Evolutionary conservation across 495 filamentous ascomycete genomes (phyloP).

Genomic region (Aspergillus diversus): DNA sequence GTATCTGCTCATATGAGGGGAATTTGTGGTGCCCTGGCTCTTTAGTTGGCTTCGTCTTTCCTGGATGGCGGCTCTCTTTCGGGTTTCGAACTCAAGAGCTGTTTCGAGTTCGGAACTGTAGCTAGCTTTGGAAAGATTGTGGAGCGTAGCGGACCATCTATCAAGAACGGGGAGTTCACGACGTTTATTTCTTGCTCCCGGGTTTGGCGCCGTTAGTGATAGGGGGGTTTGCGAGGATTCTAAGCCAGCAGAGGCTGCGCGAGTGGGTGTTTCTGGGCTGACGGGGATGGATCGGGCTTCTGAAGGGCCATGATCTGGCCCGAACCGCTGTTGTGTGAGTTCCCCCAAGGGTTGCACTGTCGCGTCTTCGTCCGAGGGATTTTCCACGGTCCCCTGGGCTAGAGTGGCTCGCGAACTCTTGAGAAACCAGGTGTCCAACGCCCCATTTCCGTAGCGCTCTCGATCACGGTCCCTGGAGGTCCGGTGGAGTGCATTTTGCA

Average conservation of each 20-base stretch:
- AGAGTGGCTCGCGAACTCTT: constrained; percentile 31
- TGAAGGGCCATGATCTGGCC: background rate
- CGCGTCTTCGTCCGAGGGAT: constrained; percentile 1
- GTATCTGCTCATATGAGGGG: constrained; percentile 42
- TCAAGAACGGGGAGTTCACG: constrained; percentile 34
- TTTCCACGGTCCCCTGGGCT: background rate
- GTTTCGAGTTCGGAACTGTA: constrained; percentile 33
- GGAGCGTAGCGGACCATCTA: constrained; percentile 43
- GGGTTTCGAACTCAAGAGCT: constrained; percentile 46
- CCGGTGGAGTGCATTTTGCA: constrained; percentile 6
- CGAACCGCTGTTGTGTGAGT: constrained; percentile 34
- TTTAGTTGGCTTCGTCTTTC: constrained; percentile 28
- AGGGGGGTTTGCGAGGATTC: background rate
- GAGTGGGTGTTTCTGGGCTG: background rate
- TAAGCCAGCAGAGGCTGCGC: background rate
- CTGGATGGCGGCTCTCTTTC: constrained; percentile 46
- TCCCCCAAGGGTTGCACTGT: constrained; percentile 26
- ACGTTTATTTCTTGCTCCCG: constrained; percentile 8
- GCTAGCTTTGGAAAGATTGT: constrained; percentile 24
- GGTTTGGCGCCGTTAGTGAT: background rate
- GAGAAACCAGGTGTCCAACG: constrained; percentile 46
- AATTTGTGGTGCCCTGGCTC: constrained; percentile 22
- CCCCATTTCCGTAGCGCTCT: constrained; percentile 43
- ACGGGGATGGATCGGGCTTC: background rate
- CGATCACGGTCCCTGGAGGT: constrained; percentile 33